These are phyloP conservation scores for Boletus insuetus DNA, from an alignment of 768 basidiomycete species.

Conservation along the genomic window DNA sequence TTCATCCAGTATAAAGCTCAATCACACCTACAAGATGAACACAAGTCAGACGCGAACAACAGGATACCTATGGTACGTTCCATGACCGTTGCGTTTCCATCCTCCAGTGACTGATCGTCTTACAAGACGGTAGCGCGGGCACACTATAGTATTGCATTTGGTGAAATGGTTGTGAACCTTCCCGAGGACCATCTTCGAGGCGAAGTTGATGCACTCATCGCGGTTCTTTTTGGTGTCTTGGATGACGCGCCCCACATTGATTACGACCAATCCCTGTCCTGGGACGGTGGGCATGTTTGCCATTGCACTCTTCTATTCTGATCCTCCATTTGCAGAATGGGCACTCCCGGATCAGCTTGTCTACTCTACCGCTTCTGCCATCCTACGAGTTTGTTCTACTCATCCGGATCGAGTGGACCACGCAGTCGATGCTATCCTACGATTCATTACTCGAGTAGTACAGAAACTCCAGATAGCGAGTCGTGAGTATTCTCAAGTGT, in stretches of 20 bases:
- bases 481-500: slow-evolving; percentile 41
- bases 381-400: slow-evolving; percentile 61
- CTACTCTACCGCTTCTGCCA: slow-evolving; percentile 71
- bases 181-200: slow-evolving; percentile 49
- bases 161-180: slow-evolving; percentile 68
- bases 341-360: slow-evolving; percentile 83
- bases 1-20: slow-evolving; percentile 63
- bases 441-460: slow-evolving; percentile 57
- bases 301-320: neutral
- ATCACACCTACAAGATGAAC: slow-evolving; percentile 31
- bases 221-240: slow-evolving; percentile 64
- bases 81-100: neutral
- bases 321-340: slow-evolving; percentile 60
- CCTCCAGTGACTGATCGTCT: neutral
- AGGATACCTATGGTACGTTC: slow-evolving; percentile 58
- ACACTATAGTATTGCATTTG: slow-evolving; percentile 82
- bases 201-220: slow-evolving; percentile 53
- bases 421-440: slow-evolving; percentile 57
- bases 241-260: slow-evolving; percentile 71
- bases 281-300: slow-evolving; percentile 57
- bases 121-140: slow-evolving; percentile 64
- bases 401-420: slow-evolving; percentile 48
- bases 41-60: slow-evolving; percentile 9
- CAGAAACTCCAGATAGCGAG: slow-evolving; percentile 50
- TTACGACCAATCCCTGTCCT: slow-evolving; percentile 75